Evolutionary conservation across 257 asterid genomes (phyloP).

Genomic region (Solanum pennellii): DNA sequence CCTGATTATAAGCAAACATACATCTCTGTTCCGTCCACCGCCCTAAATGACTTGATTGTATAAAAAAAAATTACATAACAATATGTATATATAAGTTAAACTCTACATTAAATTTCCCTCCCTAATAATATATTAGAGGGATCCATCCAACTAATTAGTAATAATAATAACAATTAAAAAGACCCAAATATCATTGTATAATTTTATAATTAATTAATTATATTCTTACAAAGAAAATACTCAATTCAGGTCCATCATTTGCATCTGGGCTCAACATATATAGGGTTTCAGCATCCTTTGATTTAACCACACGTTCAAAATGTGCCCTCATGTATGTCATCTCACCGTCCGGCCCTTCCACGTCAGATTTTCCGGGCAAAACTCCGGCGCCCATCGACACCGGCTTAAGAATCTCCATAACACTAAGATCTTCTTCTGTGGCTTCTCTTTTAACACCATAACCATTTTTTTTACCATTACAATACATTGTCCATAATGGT

Average conservation of each 20-base stretch:
- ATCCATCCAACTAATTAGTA: not conserved
- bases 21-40: not conserved
- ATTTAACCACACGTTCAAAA: slow-evolving; percentile 74
- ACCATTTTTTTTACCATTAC: slow-evolving; percentile 75
- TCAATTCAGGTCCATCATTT: slow-evolving; percentile 73
- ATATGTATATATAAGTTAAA: not conserved
- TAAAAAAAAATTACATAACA: not conserved
- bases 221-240: slow-evolving; percentile 81
- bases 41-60: not conserved
- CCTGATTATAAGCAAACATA: too few relatives aligned
- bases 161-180: not conserved
- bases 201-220: slow-evolving; percentile 1
- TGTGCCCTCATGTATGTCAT: slow-evolving; percentile 74
- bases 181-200: not conserved
- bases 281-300: slow-evolving; percentile 73
- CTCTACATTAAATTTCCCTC: not conserved
- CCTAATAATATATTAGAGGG: not conserved
- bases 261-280: slow-evolving; percentile 93
- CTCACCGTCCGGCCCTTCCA: slow-evolving; percentile 64
- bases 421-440: slow-evolving; percentile 61
- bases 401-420: slow-evolving; percentile 72
- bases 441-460: slow-evolving; percentile 57
- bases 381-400: slow-evolving; percentile 95
- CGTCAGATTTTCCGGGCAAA: slow-evolving; percentile 51
- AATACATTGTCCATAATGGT: slow-evolving; percentile 77